A percentile compares a stretch with the other conserved stretches of the same genome.
Evolutionary conservation across 192 early-diverging fungal genomes (phyloP).

Genomic region (Backusella psychrophila): DNA sequence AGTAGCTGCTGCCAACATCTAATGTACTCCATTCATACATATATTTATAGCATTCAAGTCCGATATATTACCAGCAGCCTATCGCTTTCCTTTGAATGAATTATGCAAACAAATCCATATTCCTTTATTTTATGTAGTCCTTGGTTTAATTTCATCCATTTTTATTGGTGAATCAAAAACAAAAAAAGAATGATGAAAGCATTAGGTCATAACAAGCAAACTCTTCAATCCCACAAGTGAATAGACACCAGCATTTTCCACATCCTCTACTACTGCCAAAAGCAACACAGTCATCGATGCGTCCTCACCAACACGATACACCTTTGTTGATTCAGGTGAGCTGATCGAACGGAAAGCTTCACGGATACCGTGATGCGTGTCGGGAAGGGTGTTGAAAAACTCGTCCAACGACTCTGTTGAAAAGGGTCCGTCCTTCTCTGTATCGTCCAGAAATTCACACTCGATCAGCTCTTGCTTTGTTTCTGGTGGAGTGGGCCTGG

Average conservation of each 20-base stretch:
- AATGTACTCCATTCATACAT: too few relatives aligned
- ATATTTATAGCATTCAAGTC: too few relatives aligned
- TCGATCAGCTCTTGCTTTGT: neutral
- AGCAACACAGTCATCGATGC: neutral
- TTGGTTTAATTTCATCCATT: too few relatives aligned
- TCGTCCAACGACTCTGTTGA: neutral
- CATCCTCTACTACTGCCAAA: neutral
- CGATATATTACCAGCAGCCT: too few relatives aligned
- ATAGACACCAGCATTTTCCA: neutral
- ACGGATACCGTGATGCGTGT: neutral
- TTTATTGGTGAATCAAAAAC: neutral
- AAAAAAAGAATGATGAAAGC: neutral
- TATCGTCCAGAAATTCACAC: neutral
- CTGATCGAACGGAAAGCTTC: neutral
- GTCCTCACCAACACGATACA: neutral
- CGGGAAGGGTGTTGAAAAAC: neutral
- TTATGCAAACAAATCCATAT: too few relatives aligned
- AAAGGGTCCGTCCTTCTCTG: neutral
- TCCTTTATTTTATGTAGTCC: too few relatives aligned
- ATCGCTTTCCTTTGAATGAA: too few relatives aligned
- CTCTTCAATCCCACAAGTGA: neutral
- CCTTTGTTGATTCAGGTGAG: neutral
- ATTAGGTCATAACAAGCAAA: neutral
- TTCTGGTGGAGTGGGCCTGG: neutral
- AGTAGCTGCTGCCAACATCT: too few relatives aligned